A percentile compares a stretch with the other conserved stretches of the same genome.
Conservation (phyloP, 148 eudicot genomes). For the Diospyros kaki region DNA sequence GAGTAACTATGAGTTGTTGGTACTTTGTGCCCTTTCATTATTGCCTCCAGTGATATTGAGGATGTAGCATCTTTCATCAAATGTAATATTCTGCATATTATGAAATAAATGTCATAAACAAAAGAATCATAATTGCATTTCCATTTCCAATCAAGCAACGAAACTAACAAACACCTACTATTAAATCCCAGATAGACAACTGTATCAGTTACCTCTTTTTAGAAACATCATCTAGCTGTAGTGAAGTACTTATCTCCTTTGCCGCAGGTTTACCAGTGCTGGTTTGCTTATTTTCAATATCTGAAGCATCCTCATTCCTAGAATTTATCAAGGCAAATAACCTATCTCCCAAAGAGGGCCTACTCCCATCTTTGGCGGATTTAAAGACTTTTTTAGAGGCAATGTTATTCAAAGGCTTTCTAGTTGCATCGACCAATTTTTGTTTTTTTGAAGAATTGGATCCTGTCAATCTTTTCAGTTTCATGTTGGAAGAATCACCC, state of each 20-base stretch:
- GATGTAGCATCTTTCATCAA: conserved; percentile 61
- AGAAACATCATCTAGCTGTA: conserved; percentile 47
- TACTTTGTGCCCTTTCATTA: conserved; percentile 40
- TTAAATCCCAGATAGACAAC: not conserved
- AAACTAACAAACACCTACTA: not conserved
- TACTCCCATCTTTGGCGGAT: conserved; percentile 17
- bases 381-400: conserved; percentile 20
- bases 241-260: conserved; percentile 9
- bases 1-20: conserved; percentile 34
- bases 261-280: conserved; percentile 20
- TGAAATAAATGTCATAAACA: conserved; percentile 1
- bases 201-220: conserved; percentile 44
- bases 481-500: conserved; percentile 27
- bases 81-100: conserved; percentile 49
- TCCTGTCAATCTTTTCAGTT: conserved; percentile 16
- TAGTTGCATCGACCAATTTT: conserved; percentile 24
- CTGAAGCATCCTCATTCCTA: conserved; percentile 13
- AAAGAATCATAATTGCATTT: not conserved
- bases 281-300: conserved; percentile 20
- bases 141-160: not conserved
- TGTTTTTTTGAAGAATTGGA: conserved; percentile 21
- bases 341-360: conserved; percentile 36
- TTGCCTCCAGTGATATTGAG: conserved; percentile 49
- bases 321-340: conserved; percentile 20
- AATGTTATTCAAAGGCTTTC: conserved; percentile 25